These are phyloP conservation scores for Turritis glabra DNA, from an alignment of 345 rosid genomes.

Conservation along the genomic window DNA sequence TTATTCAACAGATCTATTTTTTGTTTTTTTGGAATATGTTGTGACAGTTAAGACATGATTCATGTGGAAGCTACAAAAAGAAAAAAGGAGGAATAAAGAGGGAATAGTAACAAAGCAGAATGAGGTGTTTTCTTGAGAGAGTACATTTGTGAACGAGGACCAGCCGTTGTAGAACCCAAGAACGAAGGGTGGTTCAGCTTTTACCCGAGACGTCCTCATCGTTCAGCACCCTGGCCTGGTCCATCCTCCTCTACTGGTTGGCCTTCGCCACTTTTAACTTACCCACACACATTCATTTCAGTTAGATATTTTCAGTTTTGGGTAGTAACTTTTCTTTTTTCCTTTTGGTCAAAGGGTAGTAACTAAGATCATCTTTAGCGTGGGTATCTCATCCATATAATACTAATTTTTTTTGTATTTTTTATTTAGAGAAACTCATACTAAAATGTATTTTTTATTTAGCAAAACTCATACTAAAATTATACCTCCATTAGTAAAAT, in stretches of 20 bases:
- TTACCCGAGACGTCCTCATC: constrained; percentile 25
- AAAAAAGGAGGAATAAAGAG: constrained; percentile 5
- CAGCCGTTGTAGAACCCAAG: background rate
- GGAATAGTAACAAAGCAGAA: constrained; percentile 5
- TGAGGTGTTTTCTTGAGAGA: constrained; percentile 4
- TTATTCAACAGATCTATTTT: background rate
- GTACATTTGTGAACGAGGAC: constrained; percentile 1
- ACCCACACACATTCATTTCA: constrained; percentile 1
- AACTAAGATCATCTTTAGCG: too few relatives aligned
- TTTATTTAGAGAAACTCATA: too few relatives aligned
- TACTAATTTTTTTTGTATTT: too few relatives aligned
- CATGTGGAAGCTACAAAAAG: constrained; percentile 20
- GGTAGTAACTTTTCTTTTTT: too few relatives aligned
- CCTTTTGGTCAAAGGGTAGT: too few relatives aligned
- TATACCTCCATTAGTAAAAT: too few relatives aligned
- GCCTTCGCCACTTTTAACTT: background rate
- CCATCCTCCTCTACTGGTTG: constrained; percentile 19
- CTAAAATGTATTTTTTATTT: too few relatives aligned
- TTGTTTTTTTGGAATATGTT: background rate
- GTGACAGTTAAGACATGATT: constrained; percentile 2
- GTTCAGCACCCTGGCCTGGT: constrained; percentile 31
- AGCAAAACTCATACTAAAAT: too few relatives aligned
- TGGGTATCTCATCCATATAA: too few relatives aligned
- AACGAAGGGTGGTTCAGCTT: constrained; percentile 13
- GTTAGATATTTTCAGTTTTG: too few relatives aligned